phyloP scores from a whole-genome alignment of 495 filamentous ascomycete genomes.

The Penicillium fimorum region DNA sequence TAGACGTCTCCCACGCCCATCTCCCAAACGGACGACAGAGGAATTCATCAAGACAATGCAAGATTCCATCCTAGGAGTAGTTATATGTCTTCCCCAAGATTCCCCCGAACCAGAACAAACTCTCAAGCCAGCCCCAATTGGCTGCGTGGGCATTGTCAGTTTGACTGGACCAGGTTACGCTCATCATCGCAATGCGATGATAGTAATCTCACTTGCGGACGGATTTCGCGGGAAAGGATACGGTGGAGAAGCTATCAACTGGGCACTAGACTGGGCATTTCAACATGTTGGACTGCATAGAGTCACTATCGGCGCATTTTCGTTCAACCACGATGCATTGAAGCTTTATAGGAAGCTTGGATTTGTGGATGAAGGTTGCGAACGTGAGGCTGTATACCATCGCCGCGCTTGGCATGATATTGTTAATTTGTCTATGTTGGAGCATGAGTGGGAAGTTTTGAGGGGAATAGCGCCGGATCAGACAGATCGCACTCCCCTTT shows the following conservation, averaged over 20 bases:
- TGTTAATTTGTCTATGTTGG: slow-evolving; percentile 43
- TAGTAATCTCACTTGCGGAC: slow-evolving; percentile 41
- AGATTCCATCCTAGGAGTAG: neutral
- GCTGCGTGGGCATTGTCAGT: neutral
- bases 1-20: neutral
- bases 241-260: slow-evolving; percentile 51
- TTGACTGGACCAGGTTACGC: neutral
- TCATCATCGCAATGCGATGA: slow-evolving; percentile 43
- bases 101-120: neutral
- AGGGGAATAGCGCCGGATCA: neutral
- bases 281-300: slow-evolving; percentile 45
- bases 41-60: neutral
- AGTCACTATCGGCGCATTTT: slow-evolving; percentile 29
- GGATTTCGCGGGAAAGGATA: slow-evolving; percentile 50
- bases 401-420: slow-evolving; percentile 46
- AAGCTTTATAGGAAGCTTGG: slow-evolving; percentile 48
- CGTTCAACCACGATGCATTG: slow-evolving; percentile 44
- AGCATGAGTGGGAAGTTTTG: slow-evolving; percentile 41
- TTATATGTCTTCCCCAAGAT: slow-evolving; percentile 1
- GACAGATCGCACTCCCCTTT: neutral
- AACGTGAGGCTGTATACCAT: slow-evolving; percentile 42
- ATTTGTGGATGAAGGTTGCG: slow-evolving; percentile 47
- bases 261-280: slow-evolving; percentile 52
- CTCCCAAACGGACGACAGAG: neutral
- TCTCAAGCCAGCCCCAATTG: neutral